Evolutionary conservation across 768 basidiomycete species (phyloP).

Genomic region (Steccherinum ochraceum): DNA sequence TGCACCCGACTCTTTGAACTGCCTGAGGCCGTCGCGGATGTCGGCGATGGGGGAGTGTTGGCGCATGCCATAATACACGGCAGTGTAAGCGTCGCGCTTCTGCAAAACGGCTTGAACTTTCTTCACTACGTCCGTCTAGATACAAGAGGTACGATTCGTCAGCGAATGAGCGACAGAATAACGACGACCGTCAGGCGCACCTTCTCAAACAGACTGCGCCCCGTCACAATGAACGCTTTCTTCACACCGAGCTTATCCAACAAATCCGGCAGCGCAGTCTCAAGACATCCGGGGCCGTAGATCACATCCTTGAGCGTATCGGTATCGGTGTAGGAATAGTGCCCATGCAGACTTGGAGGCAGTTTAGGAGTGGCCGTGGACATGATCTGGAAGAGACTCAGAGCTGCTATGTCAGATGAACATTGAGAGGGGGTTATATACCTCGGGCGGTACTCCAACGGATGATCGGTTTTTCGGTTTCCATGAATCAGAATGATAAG

Average conservation of each 20-base stretch:
- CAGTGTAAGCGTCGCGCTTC: constrained; percentile 49
- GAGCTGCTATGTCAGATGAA: no score
- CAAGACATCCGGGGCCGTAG: constrained; percentile 66
- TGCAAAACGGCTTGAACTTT: constrained; percentile 51
- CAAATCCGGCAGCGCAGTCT: constrained; percentile 58
- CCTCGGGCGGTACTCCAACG: no score
- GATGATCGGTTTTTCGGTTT: no score
- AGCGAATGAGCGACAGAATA: background rate
- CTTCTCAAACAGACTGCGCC: constrained; percentile 62
- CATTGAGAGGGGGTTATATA: no score
- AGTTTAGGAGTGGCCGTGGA: background rate
- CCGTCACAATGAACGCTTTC: constrained; percentile 69
- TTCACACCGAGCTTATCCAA: constrained; percentile 46
- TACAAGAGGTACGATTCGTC: background rate
- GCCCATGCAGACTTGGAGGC: constrained; percentile 34
- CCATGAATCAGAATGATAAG: no score
- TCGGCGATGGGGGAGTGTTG: constrained; percentile 66
- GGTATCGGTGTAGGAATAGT: constrained; percentile 61
- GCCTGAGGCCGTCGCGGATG: constrained; percentile 49
- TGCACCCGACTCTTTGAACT: constrained; percentile 49
- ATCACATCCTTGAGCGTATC: constrained; percentile 62
- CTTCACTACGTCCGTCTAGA: constrained; percentile 55
- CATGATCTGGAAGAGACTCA: no score
- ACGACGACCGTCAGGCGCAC: constrained; percentile 20
- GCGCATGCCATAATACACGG: constrained; percentile 67